A percentile compares a stretch with the other conserved stretches of the same genome.
These are phyloP conservation scores for Galerina marginata DNA, from an alignment of 768 basidiomycete genomes.

Conservation along the genomic window DNA sequence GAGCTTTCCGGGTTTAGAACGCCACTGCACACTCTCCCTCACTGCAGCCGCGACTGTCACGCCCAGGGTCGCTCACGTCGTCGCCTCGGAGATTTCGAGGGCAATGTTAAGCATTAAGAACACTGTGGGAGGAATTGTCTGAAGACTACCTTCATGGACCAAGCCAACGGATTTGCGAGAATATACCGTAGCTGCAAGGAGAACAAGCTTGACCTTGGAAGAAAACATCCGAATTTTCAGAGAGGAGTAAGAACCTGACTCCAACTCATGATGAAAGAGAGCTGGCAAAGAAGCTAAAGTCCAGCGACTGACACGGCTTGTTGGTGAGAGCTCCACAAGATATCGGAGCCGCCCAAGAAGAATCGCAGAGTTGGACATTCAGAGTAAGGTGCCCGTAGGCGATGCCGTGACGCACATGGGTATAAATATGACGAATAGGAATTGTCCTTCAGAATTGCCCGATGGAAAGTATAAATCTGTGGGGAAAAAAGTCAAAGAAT, in stretches of 20 bases:
- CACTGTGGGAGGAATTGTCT: neutral
- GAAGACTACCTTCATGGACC: neutral
- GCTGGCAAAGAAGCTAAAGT: neutral
- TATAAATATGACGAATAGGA: slow-evolving; percentile 12
- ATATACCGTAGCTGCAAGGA: too few relatives aligned
- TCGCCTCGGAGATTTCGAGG: neutral
- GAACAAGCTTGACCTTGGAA: too few relatives aligned
- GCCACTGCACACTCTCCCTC: neutral
- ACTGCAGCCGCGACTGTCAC: slow-evolving; percentile 5
- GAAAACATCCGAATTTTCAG: too few relatives aligned
- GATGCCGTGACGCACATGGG: neutral
- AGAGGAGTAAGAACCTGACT: too few relatives aligned
- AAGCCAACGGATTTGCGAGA: too few relatives aligned
- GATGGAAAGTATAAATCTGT: neutral
- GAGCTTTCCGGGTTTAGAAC: neutral
- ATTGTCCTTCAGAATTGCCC: neutral
- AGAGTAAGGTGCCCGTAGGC: neutral
- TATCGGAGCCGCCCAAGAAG: slow-evolving; percentile 12
- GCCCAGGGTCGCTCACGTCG: slow-evolving; percentile 10
- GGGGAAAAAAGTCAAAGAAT: neutral
- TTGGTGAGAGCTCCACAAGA: neutral
- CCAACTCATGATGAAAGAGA: neutral
- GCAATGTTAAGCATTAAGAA: neutral
- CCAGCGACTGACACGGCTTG: neutral
- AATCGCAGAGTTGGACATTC: neutral